Percentiles rank a stretch among this genome's conserved stretches.
These are phyloP conservation scores for Leptographium lundbergii DNA, from an alignment of 2,329 filamentous ascomycete species.

Conservation along the genomic window DNA sequence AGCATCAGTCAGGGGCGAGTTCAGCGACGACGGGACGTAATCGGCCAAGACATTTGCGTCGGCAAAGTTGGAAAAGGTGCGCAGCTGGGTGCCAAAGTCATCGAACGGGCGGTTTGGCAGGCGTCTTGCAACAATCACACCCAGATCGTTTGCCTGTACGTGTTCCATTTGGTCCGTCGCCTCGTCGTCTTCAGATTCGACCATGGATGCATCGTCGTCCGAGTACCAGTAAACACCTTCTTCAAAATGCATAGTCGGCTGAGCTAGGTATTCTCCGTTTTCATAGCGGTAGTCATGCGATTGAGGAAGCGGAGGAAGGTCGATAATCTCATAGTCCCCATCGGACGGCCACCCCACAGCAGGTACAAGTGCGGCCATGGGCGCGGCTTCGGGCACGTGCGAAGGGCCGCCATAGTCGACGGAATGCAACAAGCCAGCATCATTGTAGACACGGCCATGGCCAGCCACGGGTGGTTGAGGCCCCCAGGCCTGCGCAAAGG, in stretches of 20 bases:
- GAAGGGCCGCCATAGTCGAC: neutral
- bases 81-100: slow-evolving; percentile 30
- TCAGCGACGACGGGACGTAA: slow-evolving; percentile 52
- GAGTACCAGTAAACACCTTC: slow-evolving; percentile 34
- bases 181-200: slow-evolving; percentile 47
- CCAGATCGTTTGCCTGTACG: slow-evolving; percentile 26
- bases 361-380: neutral
- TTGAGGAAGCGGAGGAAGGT: neutral
- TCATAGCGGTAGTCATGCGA: neutral
- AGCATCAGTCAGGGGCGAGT: slow-evolving; percentile 65
- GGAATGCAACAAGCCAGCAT: neutral
- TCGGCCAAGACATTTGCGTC: slow-evolving; percentile 43
- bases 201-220: slow-evolving; percentile 51
- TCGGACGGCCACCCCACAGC: neutral
- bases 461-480: neutral
- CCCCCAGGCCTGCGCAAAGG: neutral
- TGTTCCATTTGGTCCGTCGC: slow-evolving; percentile 24
- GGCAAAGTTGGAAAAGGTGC: slow-evolving; percentile 36
- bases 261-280: neutral
- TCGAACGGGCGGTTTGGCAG: slow-evolving; percentile 22
- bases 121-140: slow-evolving; percentile 24
- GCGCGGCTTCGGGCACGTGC: neutral
- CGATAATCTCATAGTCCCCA: neutral
- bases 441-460: neutral
- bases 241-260: slow-evolving; percentile 4